These are phyloP conservation scores for Neoscytalidium dimidiatum DNA, from an alignment of 2,329 filamentous ascomycete species.

Conservation along the genomic window DNA sequence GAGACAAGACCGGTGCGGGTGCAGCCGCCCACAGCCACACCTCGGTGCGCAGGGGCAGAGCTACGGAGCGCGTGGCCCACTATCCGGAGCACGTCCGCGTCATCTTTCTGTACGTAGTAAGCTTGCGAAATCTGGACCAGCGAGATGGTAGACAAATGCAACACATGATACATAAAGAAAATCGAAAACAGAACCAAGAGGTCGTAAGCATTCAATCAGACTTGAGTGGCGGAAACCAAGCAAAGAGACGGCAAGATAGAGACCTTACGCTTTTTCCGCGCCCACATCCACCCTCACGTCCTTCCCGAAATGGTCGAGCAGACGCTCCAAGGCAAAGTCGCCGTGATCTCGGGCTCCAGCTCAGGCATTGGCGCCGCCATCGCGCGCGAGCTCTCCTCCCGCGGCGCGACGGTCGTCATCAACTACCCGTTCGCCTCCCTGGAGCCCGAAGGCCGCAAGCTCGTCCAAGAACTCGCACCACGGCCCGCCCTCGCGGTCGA, in stretches of 20 bases:
- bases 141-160: background rate
- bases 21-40: too few relatives aligned
- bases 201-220: too few relatives aligned
- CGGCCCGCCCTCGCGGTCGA: constrained; percentile 39
- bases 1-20: background rate
- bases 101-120: background rate
- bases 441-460: constrained; percentile 31
- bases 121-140: background rate
- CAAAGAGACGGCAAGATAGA: background rate
- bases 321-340: constrained; percentile 28
- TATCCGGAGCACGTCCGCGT: constrained; percentile 5
- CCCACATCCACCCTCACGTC: background rate
- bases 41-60: background rate
- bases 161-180: background rate
- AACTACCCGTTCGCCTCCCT: constrained; percentile 48
- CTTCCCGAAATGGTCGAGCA: constrained; percentile 14
- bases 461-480: constrained; percentile 32
- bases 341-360: constrained; percentile 47
- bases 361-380: constrained; percentile 49
- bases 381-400: constrained; percentile 42
- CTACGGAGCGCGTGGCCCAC: constrained; percentile 9
- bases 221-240: background rate
- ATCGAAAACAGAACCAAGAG: too few relatives aligned
- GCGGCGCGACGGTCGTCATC: constrained; percentile 48
- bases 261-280: background rate